A percentile compares a stretch with the other conserved stretches of the same genome.
These are phyloP conservation scores for sorghum (Sorghum bicolor) DNA, from an alignment of 176 grass and related monocot genomes.

Conservation along the genomic window Sorghum_bicolor_NCBIv3 NC_012879.2:5136001-5136500, in stretches of 20 bases:
- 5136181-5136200: background rate
- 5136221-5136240: background rate
- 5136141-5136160: background rate
- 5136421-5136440: background rate
- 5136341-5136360: background rate
- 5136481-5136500: background rate
- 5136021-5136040: conserved; percentile 19
- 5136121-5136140: background rate
- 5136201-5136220: background rate
- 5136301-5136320: background rate
- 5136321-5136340: background rate
- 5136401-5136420: background rate
- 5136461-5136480: background rate
- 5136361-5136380: background rate
- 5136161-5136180: background rate
- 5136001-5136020: conserved; percentile 4
- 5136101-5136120: background rate
- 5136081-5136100: background rate
- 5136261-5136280: background rate
- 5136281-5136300: background rate
- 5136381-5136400: background rate
- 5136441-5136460: background rate
- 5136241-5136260: background rate
- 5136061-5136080: conserved; percentile 15
- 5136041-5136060: conserved; percentile 1